Evolutionary conservation across 2,329 filamentous ascomycete genomes (phyloP).

Genomic region (Cladosporium velox): DNA sequence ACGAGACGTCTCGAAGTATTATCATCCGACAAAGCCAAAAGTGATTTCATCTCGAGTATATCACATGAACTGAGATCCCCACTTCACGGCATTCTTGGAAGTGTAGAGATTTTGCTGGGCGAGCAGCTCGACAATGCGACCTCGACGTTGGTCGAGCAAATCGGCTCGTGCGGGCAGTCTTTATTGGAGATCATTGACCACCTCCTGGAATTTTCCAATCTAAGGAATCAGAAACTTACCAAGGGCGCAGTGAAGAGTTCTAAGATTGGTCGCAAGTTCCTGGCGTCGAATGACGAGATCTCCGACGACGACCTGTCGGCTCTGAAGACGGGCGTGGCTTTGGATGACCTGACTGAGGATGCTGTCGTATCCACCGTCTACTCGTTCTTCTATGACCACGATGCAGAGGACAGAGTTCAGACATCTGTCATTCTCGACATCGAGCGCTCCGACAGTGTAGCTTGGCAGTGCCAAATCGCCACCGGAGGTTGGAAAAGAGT

Average conservation of each 20-base stretch:
- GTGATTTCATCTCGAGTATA: constrained; percentile 55
- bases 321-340: constrained; percentile 39
- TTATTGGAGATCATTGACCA: constrained; percentile 53
- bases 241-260: constrained; percentile 2
- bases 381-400: neutral
- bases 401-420: neutral
- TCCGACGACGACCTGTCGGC: constrained; percentile 25
- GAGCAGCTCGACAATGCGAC: constrained; percentile 37
- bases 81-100: constrained; percentile 51
- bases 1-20: constrained; percentile 43
- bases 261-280: neutral
- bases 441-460: neutral
- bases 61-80: constrained; percentile 55
- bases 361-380: constrained; percentile 51
- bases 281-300: too few species aligned
- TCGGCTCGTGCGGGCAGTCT: constrained; percentile 54
- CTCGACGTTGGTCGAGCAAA: constrained; percentile 36
- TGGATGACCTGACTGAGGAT: constrained; percentile 55
- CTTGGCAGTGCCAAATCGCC: neutral
- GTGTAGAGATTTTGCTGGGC: constrained; percentile 44
- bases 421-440: constrained; percentile 1
- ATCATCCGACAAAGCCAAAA: constrained; percentile 50
- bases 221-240: neutral
- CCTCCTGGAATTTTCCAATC: constrained; percentile 42
- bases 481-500: constrained; percentile 46